These are phyloP conservation scores for Saccharomycopsis olivae DNA, from an alignment of 805 yeast species.

Conservation along the genomic window DNA sequence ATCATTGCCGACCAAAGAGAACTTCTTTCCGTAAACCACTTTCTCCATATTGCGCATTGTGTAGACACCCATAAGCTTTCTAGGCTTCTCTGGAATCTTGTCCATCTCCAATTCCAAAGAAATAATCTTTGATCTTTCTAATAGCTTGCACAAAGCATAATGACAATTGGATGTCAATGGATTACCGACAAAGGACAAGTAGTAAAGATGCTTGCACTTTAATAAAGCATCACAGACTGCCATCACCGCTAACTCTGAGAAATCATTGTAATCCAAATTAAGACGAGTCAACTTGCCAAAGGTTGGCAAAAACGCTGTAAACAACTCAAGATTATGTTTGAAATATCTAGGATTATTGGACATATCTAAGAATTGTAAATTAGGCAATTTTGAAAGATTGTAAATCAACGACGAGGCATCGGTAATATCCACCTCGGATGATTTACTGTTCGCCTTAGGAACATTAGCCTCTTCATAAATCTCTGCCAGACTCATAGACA, in stretches of 20 bases:
- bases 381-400: slow-evolving; percentile 40
- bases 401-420: slow-evolving; percentile 29
- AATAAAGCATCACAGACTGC: slow-evolving; percentile 66
- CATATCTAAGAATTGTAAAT: slow-evolving; percentile 62
- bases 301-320: slow-evolving; percentile 39
- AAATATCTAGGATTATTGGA: slow-evolving; percentile 68
- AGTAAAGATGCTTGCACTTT: slow-evolving; percentile 50
- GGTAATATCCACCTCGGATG: neutral
- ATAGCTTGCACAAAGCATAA: slow-evolving; percentile 28
- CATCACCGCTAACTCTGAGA: slow-evolving; percentile 44
- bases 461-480: slow-evolving; percentile 4
- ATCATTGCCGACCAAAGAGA: slow-evolving; percentile 5
- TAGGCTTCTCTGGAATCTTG: slow-evolving; percentile 44
- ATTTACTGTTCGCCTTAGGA: neutral
- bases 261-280: slow-evolving; percentile 59
- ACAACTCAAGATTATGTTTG: slow-evolving; percentile 14
- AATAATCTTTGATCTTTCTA: slow-evolving; percentile 50
- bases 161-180: slow-evolving; percentile 54
- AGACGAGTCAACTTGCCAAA: slow-evolving; percentile 53
- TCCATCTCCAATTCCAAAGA: slow-evolving; percentile 57
- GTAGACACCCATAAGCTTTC: slow-evolving; percentile 60
- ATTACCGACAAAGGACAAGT: slow-evolving; percentile 64
- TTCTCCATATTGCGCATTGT: slow-evolving; percentile 74
- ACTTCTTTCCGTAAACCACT: slow-evolving; percentile 26
- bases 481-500: slow-evolving; percentile 15